Evolutionary conservation across 169 alveolate genomes (phyloP).

Genomic region (Plasmodium vinckei): DNA sequence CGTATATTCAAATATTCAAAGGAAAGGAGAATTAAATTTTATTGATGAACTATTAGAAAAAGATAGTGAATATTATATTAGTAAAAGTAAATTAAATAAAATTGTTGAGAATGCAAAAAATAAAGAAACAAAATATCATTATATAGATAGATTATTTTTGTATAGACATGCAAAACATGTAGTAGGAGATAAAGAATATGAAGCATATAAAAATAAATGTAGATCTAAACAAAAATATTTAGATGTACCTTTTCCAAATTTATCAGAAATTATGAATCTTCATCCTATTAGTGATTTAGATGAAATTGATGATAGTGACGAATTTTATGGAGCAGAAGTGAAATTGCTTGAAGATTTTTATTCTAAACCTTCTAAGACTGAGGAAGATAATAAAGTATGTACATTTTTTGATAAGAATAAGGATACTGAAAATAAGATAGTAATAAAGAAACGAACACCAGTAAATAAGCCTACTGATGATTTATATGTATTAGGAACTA

Average conservation of each 20-base stretch:
- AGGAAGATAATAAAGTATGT: background rate
- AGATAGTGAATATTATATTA: conserved; percentile 50
- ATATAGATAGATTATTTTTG: conserved; percentile 62
- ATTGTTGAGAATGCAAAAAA: conserved; percentile 64
- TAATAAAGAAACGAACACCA: background rate
- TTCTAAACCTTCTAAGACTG: background rate
- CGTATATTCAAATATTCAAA: conserved; percentile 37
- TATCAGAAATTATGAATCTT: conserved; percentile 50
- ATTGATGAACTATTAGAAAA: conserved; percentile 39
- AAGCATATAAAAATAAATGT: conserved; percentile 35
- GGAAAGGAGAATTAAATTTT: conserved; percentile 66
- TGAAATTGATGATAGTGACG: conserved; percentile 60
- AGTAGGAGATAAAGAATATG: conserved; percentile 59
- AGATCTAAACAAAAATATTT: conserved; percentile 33
- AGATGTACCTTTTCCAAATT: conserved; percentile 68
- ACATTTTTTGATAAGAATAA: background rate
- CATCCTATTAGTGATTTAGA: conserved; percentile 38
- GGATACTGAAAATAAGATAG: background rate
- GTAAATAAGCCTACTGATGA: conserved; percentile 6
- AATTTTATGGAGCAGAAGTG: conserved; percentile 68
- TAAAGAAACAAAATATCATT: conserved; percentile 66
- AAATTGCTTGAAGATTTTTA: conserved; percentile 41
- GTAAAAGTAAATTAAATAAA: conserved; percentile 53
- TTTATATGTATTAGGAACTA: background rate
- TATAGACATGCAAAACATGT: conserved; percentile 73